Base-by-base conservation (phyloP, 2,329 filamentous ascomycete genomes). In the Fusarium sp. region DNA sequence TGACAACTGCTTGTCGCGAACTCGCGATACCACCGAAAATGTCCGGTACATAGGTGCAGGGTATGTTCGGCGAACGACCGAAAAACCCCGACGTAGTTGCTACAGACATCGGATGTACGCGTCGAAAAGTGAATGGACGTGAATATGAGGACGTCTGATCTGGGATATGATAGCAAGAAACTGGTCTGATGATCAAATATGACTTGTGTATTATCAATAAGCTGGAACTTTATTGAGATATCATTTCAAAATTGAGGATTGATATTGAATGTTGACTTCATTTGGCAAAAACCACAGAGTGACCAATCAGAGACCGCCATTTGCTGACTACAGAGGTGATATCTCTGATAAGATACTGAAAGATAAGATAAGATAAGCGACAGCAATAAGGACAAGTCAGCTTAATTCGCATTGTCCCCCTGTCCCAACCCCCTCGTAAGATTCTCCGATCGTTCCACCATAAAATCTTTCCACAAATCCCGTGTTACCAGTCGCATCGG, bases 241-340 rank as follows among this genome's bases (percentile, higher is more conserved):
- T 37, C 5, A 10, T 0, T 6, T n/a, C n/a, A n/a, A n/a, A 12
- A n/a, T 37, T 37, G 18, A 12, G 4, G 3, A 11, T 3, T 4
- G 2, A n/a, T n/a, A 6, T 7, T 7, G 10, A 5, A 12, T n/a
- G 10, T 37, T 11, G 2, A 37, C 10, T 37, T 6, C 7, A 12
- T n/a, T 37, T 11, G n/a, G n/a, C 10, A 4, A 12, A n/a, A n/a
- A 11, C 4, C 3, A 6, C 1, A n/a, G 3, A 11, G 1, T 12
- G 4, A 3, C 34, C 34, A 37, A 37, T 37, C 18, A n/a, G 6
- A 7, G 10, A 12, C 18, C 11, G 10, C 6, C 2, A 7, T 37
- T n/a, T n/a, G 34, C 18, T 12, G 34, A 37, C 34, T 37, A 1
- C 0, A n/a, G 4, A 3, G 4, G 18, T 0, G 0, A 12, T 0